phyloP scores from a whole-genome alignment of 306 rosid species.

The Corylus heterophylla region DNA sequence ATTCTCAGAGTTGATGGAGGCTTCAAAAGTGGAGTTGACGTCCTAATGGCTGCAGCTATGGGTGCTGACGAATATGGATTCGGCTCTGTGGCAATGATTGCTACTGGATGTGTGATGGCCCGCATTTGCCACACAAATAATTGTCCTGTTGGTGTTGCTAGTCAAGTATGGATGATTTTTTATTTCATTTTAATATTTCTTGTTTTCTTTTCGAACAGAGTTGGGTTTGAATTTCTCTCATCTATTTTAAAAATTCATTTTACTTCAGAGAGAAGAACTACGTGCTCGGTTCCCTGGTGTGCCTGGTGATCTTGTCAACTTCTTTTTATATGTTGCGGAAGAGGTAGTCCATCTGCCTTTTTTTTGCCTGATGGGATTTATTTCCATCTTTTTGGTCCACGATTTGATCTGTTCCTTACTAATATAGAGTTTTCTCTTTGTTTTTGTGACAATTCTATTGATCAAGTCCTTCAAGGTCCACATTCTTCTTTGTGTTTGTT shows the following conservation, averaged over 20 bases:
- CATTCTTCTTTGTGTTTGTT: neutral
- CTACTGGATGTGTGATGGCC: slow-evolving; percentile 97
- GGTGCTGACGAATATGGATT: slow-evolving; percentile 97
- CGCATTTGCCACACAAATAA: slow-evolving; percentile 98
- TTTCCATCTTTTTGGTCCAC: slow-evolving; percentile 20
- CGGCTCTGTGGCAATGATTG: slow-evolving; percentile 98
- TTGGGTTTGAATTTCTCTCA: slow-evolving; percentile 6
- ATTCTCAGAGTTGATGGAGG: slow-evolving; percentile 99
- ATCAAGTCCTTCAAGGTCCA: neutral
- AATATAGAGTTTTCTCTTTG: neutral
- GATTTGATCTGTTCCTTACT: slow-evolving; percentile 12
- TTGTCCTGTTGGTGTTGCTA: slow-evolving; percentile 99
- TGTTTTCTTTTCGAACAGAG: slow-evolving; percentile 22
- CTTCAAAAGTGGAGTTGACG: slow-evolving; percentile 98
- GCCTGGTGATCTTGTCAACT: slow-evolving; percentile 99
- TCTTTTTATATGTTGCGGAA: slow-evolving; percentile 88
- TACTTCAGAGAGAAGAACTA: slow-evolving; percentile 88
- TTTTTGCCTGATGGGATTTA: slow-evolving; percentile 8
- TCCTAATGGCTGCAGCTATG: slow-evolving; percentile 92
- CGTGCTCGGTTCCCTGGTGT: slow-evolving; percentile 99
- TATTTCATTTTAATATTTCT: slow-evolving; percentile 16
- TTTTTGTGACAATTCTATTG: neutral
- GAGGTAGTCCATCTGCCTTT: slow-evolving; percentile 59
- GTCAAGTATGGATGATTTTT: slow-evolving; percentile 64
- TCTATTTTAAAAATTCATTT: slow-evolving; percentile 4